A percentile compares a stretch with the other conserved stretches of the same genome.
Evolutionary conservation across 2,329 filamentous ascomycete species (phyloP).

Genomic region (Pseudocercospora vitis): DNA sequence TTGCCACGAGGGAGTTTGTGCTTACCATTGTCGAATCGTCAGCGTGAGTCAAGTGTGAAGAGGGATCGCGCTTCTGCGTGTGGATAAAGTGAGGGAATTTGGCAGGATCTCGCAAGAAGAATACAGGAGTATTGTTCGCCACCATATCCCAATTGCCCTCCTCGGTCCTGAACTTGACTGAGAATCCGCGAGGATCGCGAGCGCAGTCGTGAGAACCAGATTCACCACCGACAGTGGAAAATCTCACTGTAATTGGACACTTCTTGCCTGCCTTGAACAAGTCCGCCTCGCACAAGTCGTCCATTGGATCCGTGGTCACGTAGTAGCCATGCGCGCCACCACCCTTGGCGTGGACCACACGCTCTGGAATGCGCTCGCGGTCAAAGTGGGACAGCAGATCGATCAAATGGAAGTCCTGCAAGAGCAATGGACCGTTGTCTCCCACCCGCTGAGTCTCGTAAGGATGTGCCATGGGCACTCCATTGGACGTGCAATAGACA

Average conservation of each 20-base stretch:
- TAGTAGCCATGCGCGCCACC: constrained; percentile 52
- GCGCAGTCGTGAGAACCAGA: constrained; percentile 70
- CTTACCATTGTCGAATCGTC: constrained; percentile 62
- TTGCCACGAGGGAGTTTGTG: no score
- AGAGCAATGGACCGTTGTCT: constrained; percentile 59
- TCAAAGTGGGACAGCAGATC: constrained; percentile 54
- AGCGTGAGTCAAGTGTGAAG: constrained; percentile 67
- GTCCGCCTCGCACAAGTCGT: constrained; percentile 49
- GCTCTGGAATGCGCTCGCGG: constrained; percentile 52
- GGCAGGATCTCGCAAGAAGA: constrained; percentile 71
- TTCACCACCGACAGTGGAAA: constrained; percentile 75
- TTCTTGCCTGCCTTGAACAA: constrained; percentile 64
- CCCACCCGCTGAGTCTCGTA: constrained; percentile 59
- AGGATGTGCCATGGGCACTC: constrained; percentile 57
- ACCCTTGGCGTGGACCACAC: constrained; percentile 54
- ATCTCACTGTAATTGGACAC: constrained; percentile 66
- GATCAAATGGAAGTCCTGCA: constrained; percentile 54
- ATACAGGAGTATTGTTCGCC: constrained; percentile 72
- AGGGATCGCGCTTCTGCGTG: constrained; percentile 72
- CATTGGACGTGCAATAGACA: constrained; percentile 59
- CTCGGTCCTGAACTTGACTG: constrained; percentile 70
- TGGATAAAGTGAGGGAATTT: constrained; percentile 75
- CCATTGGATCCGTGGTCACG: constrained; percentile 48
- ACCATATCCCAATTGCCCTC: constrained; percentile 75
- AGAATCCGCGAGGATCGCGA: constrained; percentile 70